Base-by-base conservation (phyloP, 164 flowering plant species). In the Magnolia changhungtana region DNA sequence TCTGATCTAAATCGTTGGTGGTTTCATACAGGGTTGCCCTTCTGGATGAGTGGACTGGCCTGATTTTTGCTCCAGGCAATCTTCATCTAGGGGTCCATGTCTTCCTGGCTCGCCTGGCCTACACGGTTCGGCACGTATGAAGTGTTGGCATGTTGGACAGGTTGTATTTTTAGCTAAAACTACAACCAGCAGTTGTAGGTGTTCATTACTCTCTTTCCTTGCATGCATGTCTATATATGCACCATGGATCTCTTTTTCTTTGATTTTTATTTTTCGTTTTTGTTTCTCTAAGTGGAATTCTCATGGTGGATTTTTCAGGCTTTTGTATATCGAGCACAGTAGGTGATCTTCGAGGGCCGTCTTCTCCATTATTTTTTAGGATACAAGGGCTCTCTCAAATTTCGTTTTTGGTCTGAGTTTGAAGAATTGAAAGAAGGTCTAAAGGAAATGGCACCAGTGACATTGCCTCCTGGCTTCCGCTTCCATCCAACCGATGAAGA, bases 401-500 rank as follows among this genome's bases (percentile, higher is more conserved):
- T 20, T 70, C 13, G 61, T 11, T 5, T 58, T 51, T 20, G 29
- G 51, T 55, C 13, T 49, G 31, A 71, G n/a, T 71, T 79, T 2
- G 20, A 24, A 59, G 45, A 49, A 31, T 59, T 10, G 78, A 67
- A 71, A 81, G 77, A 76, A 73, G 79, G 31, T 55, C 72, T 23
- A 16, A 64, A 50, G 6, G 68, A 45, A 77, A 83, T 83, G 83
- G 81, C 85, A 49, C 83, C 85, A 1, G 76, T 78, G 63, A 51
- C 76, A 1, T 78, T 83, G 72, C 85, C 85, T 63, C 85, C 85
- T 11, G 85, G 85, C 67, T 83, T 83, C 67, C 78, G 85, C 8
- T 83, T 83, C 66, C 85, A 83, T 50, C 85, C 85, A 0, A 83
- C 85, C 13, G 85, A 83, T 51, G 85, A 83, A 31, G 85, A 83